These are phyloP conservation scores for Nothopassalora personata DNA, from an alignment of 2,329 filamentous ascomycete genomes.

Conservation along the genomic window DNA sequence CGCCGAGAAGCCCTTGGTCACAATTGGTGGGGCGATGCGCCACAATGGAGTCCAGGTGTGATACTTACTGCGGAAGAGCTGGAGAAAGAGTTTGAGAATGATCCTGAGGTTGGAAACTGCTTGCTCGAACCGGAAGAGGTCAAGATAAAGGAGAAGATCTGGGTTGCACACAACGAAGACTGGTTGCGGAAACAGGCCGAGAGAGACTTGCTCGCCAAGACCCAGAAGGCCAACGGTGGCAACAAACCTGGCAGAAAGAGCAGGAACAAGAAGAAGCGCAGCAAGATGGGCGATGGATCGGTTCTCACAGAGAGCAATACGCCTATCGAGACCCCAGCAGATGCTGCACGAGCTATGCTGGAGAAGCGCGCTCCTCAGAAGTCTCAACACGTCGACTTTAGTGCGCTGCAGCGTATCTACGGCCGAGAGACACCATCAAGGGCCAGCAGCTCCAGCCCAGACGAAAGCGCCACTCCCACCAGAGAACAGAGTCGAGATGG, in stretches of 20 bases:
- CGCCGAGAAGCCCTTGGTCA: slow-evolving; percentile 44
- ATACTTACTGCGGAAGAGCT: slow-evolving; percentile 26
- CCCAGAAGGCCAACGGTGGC: slow-evolving; percentile 49
- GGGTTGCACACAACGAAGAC: slow-evolving; percentile 91
- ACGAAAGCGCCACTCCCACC: slow-evolving; percentile 8
- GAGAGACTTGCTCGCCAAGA: slow-evolving; percentile 69
- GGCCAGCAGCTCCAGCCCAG: slow-evolving; percentile 14
- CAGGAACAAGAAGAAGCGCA: slow-evolving; percentile 42
- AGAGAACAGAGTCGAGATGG: slow-evolving; percentile 1
- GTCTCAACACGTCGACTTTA: slow-evolving; percentile 46
- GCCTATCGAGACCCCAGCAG: slow-evolving; percentile 39
- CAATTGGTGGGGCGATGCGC: slow-evolving; percentile 60
- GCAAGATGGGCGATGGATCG: slow-evolving; percentile 39
- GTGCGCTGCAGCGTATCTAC: slow-evolving; percentile 40
- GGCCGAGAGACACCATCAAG: slow-evolving; percentile 18
- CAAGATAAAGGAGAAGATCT: slow-evolving; percentile 80
- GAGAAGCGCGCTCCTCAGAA: slow-evolving; percentile 38
- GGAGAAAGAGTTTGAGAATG: slow-evolving; percentile 74
- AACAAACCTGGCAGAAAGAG: slow-evolving; percentile 18
- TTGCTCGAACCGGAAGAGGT: slow-evolving; percentile 68
- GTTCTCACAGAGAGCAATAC: slow-evolving; percentile 39
- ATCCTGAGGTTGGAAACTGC: slow-evolving; percentile 80
- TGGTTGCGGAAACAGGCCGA: slow-evolving; percentile 84
- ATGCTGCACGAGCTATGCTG: slow-evolving; percentile 43
- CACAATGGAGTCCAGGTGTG: slow-evolving; percentile 18